Base-by-base conservation (phyloP, 768 basidiomycete genomes). In the Termitomyces sp. region DNA sequence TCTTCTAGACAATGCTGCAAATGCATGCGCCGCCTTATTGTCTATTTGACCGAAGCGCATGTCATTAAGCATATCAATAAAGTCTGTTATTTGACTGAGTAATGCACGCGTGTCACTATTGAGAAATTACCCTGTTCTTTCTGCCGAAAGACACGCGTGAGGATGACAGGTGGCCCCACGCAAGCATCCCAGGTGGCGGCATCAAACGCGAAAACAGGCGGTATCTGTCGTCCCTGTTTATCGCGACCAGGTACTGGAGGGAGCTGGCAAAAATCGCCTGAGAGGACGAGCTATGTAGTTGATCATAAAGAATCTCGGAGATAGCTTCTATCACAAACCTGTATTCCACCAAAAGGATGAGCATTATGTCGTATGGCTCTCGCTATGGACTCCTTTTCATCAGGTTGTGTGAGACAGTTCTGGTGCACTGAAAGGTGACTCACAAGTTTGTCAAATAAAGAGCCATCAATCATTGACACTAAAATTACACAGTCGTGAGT, bases 401-500 rank as follows among this genome's bases (percentile, higher is more conserved):
- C 72, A 33, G 54, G 62, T 61, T 20, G 20, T 6, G 28, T 32
- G 36, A 43, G 18, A 55, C 6, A 14, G 43, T 12, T 30, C 35
- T 1, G 42, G 26, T 10, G 22, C 12, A 38, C 46, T 35, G 20
- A 28, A 45, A 28, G 12, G 38, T 6, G 26, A 2, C 73, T 65
- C 57, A 87, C 89, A 57, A 95, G 80, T 66, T 90, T 94, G 69
- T 95, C 91, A 61, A 94, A 92, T 2, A 92, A 70, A 9, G 64
- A 64, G 5, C 87, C 92, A 61, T 93, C 90, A 24, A 96, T 81
- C 93, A 96, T 94, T 1, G 93, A 94, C 52, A 95, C 92, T 94
- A 54, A 12, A n/a, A n/a, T 12, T 48, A 36, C 16, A 24, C 16
- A 20, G 9, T 13, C 33, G 43, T 63, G 47, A 40, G 16, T 47